These are phyloP conservation scores for Candida golubevii DNA, from an alignment of 805 yeast species.

Conservation along the genomic window DNA sequence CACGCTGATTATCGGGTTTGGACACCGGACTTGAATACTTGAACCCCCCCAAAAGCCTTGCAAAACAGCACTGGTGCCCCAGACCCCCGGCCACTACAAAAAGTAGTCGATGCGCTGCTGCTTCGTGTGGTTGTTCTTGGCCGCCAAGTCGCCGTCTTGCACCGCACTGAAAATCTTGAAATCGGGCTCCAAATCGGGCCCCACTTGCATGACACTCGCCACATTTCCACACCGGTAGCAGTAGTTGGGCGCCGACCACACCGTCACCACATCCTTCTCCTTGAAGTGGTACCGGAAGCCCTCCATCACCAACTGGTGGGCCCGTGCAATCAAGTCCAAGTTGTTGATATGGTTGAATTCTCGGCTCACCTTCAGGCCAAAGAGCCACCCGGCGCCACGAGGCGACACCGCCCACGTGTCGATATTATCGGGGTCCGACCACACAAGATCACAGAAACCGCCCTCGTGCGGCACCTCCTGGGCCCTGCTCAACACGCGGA, in stretches of 20 bases:
- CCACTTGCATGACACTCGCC: conserved; percentile 96
- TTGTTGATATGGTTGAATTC: conserved; percentile 96
- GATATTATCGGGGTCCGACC: conserved; percentile 98
- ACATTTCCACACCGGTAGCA: conserved; percentile 98
- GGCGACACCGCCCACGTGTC: conserved; percentile 98
- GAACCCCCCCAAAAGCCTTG: too few species aligned
- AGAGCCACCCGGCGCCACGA: conserved; percentile 98
- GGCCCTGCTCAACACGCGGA: conserved; percentile 88
- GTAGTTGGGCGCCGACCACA: conserved; percentile 97
- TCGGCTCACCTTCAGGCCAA: conserved; percentile 89
- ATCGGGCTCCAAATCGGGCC: conserved; percentile 78
- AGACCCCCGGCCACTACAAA: conserved; percentile 19
- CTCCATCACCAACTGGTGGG: conserved; percentile 98
- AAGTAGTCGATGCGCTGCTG: conserved; percentile 46
- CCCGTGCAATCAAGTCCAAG: conserved; percentile 83
- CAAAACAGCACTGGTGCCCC: too few species aligned
- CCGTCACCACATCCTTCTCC: conserved; percentile 94
- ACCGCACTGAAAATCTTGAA: conserved; percentile 95
- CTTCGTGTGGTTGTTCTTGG: conserved; percentile 35
- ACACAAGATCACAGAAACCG: conserved; percentile 93
- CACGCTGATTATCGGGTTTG: too few species aligned
- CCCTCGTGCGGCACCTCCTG: conserved; percentile 99
- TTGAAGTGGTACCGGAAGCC: conserved; percentile 96
- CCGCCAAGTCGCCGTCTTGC: conserved; percentile 64
- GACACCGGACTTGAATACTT: too few species aligned